Evolutionary conservation across 2,329 filamentous ascomycete genomes (phyloP).

Genomic region (Penicillium carneum): DNA sequence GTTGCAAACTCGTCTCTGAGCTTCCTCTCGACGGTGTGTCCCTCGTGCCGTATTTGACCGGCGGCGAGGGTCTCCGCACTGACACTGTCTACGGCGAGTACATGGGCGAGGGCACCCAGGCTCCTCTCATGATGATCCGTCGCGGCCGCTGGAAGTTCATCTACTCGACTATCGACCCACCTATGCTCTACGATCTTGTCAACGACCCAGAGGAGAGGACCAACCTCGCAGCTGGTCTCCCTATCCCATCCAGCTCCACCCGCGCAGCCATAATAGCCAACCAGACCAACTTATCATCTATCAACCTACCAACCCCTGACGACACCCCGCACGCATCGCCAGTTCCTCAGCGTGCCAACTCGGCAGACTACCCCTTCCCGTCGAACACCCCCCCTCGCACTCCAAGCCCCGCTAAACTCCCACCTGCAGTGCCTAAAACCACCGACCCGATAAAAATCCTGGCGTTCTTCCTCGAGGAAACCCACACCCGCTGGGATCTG

Average conservation of each 20-base stretch:
- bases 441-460: conserved; percentile 57
- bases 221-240: conserved; percentile 64
- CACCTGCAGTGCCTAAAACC: conserved; percentile 43
- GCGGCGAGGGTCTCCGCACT: conserved; percentile 62
- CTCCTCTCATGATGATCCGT: conserved; percentile 92
- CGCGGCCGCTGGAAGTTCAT: conserved; percentile 90
- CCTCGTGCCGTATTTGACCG: conserved; percentile 76
- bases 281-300: conserved; percentile 41
- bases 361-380: conserved; percentile 38
- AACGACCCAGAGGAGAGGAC: conserved; percentile 77
- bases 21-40: conserved; percentile 88
- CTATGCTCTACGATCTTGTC: conserved; percentile 82
- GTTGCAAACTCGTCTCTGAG: conserved; percentile 70
- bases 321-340: conserved; percentile 43
- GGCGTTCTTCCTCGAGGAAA: conserved; percentile 75
- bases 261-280: conserved; percentile 50
- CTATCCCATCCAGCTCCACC: conserved; percentile 30
- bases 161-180: conserved; percentile 80
- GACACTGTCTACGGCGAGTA: conserved; percentile 96
- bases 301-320: conserved; percentile 43
- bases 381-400: conserved; percentile 51
- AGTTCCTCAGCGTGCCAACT: conserved; percentile 35
- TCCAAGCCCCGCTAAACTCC: conserved; percentile 47
- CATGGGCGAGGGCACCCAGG: conserved; percentile 88
- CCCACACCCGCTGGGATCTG: conserved; percentile 79